phyloP scores from a whole-genome alignment of 495 filamentous ascomycete genomes.

The Penicillium taxi region DNA sequence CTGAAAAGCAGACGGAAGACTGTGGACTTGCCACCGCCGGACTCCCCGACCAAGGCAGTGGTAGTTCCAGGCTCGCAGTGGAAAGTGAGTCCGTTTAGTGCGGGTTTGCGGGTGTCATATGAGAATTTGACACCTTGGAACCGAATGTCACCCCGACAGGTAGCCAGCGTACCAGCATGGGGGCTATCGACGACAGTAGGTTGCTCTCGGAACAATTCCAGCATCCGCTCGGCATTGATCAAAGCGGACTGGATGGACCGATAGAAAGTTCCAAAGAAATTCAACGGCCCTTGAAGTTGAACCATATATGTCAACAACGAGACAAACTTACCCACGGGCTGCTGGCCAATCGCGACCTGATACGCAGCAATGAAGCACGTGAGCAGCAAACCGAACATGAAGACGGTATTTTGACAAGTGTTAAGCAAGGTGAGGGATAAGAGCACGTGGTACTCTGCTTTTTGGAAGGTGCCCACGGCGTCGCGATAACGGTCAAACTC shows the following conservation, averaged over 20 bases:
- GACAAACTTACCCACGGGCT: conserved; percentile 71
- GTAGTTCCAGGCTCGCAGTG: conserved; percentile 81
- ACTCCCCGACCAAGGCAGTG: conserved; percentile 92
- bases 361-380: conserved; percentile 82
- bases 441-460: conserved; percentile 78
- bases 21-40: conserved; percentile 93
- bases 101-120: conserved; percentile 82
- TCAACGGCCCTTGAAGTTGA: conserved; percentile 85
- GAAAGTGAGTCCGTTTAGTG: conserved; percentile 74
- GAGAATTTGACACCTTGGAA: conserved; percentile 86
- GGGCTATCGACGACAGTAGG: conserved; percentile 78
- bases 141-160: conserved; percentile 69
- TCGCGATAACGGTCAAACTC: conserved; percentile 80
- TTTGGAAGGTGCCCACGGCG: conserved; percentile 75
- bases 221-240: conserved; percentile 91
- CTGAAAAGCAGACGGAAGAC: conserved; percentile 94
- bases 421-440: conserved; percentile 90
- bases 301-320: conserved; percentile 79
- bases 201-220: conserved; percentile 91
- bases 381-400: conserved; percentile 80
- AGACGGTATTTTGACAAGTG: conserved; percentile 85
- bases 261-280: conserved; percentile 98
- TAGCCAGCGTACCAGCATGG: conserved; percentile 43
- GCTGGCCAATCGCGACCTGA: conserved; percentile 68
- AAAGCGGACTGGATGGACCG: conserved; percentile 90